phyloP scores from a whole-genome alignment of 2,329 filamentous ascomycete species.

The Cercospora nicotianae region DNA sequence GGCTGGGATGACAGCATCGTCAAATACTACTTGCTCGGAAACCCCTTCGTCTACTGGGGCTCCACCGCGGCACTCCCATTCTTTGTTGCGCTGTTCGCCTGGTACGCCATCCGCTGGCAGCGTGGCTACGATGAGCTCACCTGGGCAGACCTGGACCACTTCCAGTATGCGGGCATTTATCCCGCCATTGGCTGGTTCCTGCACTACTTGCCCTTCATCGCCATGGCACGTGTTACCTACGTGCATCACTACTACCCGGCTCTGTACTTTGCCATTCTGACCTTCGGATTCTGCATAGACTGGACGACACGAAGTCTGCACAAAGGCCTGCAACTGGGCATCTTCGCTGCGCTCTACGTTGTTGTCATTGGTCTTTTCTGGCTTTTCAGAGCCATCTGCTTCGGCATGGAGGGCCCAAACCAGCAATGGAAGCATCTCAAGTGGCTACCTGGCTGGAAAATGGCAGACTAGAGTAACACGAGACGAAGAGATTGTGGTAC shows the following conservation, averaged over 20 bases:
- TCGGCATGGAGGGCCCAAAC: slow-evolving; percentile 87
- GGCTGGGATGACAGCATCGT: slow-evolving; percentile 93
- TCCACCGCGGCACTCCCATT: slow-evolving; percentile 76
- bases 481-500: slow-evolving; percentile 1
- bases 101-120: slow-evolving; percentile 94
- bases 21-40: slow-evolving; percentile 98
- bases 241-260: slow-evolving; percentile 99
- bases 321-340: slow-evolving; percentile 61
- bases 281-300: slow-evolving; percentile 82
- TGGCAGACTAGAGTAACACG: slow-evolving; percentile 49
- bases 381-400: slow-evolving; percentile 89
- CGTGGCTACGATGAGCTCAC: slow-evolving; percentile 85
- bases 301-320: slow-evolving; percentile 72
- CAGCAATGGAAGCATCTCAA: slow-evolving; percentile 86
- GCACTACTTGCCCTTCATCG: slow-evolving; percentile 91
- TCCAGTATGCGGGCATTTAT: slow-evolving; percentile 91
- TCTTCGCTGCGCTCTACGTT: slow-evolving; percentile 75
- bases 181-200: slow-evolving; percentile 92
- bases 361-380: slow-evolving; percentile 79
- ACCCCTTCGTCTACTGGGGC: slow-evolving; percentile 94
- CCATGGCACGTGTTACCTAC: slow-evolving; percentile 98
- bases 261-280: slow-evolving; percentile 93
- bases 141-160: slow-evolving; percentile 79
- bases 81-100: slow-evolving; percentile 70
- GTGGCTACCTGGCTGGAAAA: slow-evolving; percentile 87